Evolutionary conservation across 495 filamentous ascomycete genomes (phyloP), one percentile per base, ranked within the genome.

Genomic region (Arthonia radiata): DNA sequence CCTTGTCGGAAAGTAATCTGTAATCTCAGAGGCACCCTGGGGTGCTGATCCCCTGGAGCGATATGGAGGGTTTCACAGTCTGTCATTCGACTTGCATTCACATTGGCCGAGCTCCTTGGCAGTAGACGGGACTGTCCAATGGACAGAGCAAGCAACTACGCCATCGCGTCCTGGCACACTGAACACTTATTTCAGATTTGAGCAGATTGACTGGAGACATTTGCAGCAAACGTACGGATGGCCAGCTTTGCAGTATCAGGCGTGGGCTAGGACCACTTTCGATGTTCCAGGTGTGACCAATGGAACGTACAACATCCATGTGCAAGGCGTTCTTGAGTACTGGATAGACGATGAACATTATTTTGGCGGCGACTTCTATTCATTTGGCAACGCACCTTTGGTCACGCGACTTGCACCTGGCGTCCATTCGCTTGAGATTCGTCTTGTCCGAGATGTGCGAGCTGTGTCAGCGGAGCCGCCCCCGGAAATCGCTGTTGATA

Each of bases 301-400:
- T 13, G 34, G 41, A 28, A 47, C 41, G 13, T 31, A 64, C 24
- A 38, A 49, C 2, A 27, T 66, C 2, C 47, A 54, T 39, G 46
- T 43, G 6, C 47, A 54, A 24, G 34, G 44, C 23, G 36, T 61
- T 17, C 37, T 65, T 3, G 63, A 66, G 28, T 56, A 55, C 37
- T 59, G 49, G 43, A 29, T 67, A 13, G 53, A 67, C 34, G 50
- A 50, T 22, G 30, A 33, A 28, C 50, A 42, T 5, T 54, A 58
- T 30, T 67, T 64, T 31, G 63, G 64, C 3, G 61, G 64, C 17
- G 64, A 68, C 39, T 55, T 56, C 29, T 69, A 59, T 39, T 40
- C 40, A 21, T 64, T 53, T 40, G 44, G 52, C 10, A 47, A 40
- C 36, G 53, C 53, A 2, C 62, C 64, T 4, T 25, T 54, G 9